A percentile compares a stretch with the other conserved stretches of the same genome.
These are phyloP conservation scores for Aspergillus fumigatus DNA, from an alignment of 2,329 filamentous ascomycete genomes.

Conservation along the genomic window DNA sequence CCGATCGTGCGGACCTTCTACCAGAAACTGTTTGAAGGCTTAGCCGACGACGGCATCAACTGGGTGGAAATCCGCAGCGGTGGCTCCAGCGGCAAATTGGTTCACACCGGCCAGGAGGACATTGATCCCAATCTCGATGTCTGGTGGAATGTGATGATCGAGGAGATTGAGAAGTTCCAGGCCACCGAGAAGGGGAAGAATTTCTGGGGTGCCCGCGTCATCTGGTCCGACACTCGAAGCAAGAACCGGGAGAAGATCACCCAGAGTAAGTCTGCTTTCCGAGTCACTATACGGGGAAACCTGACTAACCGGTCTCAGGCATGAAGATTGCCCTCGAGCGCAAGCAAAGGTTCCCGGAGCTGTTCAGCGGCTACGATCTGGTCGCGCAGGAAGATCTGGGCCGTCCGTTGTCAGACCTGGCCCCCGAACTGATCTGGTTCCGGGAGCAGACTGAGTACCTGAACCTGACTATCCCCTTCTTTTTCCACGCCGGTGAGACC, in stretches of 20 bases:
- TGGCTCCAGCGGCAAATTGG: conserved; percentile 66
- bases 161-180: conserved; percentile 73
- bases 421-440: conserved; percentile 88
- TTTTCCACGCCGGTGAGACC: conserved; percentile 91
- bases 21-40: conserved; percentile 60
- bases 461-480: conserved; percentile 78
- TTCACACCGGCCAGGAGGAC: conserved; percentile 57
- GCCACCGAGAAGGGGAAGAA: conserved; percentile 60
- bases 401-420: conserved; percentile 65
- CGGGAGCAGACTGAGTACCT: conserved; percentile 71
- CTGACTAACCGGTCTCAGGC: conserved; percentile 62
- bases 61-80: conserved; percentile 77
- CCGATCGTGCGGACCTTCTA: conserved; percentile 76
- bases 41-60: conserved; percentile 71
- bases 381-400: conserved; percentile 83
- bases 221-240: conserved; percentile 71
- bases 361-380: conserved; percentile 80
- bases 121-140: conserved; percentile 64
- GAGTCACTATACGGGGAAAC: neutral
- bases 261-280: conserved; percentile 1
- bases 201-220: conserved; percentile 79
- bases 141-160: conserved; percentile 61
- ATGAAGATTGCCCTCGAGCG: conserved; percentile 83
- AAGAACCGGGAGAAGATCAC: conserved; percentile 3
- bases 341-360: conserved; percentile 70